Conservation (phyloP, 768 basidiomycete genomes). For the Mycena kentingensis region DNA sequence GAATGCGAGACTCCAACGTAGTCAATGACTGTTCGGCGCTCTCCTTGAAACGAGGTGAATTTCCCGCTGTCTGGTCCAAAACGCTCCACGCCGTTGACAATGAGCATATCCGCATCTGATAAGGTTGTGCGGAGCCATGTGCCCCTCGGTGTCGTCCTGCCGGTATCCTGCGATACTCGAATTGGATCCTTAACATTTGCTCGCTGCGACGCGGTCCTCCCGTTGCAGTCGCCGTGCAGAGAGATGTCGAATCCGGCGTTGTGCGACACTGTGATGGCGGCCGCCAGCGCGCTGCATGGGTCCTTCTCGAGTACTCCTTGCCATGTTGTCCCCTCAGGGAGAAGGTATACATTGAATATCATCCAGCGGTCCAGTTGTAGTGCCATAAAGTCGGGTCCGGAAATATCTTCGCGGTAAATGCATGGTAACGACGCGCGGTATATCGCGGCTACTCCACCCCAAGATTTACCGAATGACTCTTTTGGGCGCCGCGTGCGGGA, state of each 20-base stretch:
- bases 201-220: neutral
- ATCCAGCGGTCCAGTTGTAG: too few species aligned
- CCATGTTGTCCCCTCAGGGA: constrained; percentile 1
- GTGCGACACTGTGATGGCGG: constrained; percentile 1
- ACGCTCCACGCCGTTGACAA: constrained; percentile 6
- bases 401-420: too few species aligned
- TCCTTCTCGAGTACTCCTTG: constrained; percentile 2
- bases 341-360: too few species aligned
- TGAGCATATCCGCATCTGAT: neutral
- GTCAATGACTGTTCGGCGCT: constrained; percentile 3
- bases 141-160: neutral
- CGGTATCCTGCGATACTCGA: neutral
- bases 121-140: neutral
- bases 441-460: neutral
- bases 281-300: constrained; percentile 3
- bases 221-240: constrained; percentile 5
- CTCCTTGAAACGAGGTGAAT: constrained; percentile 15
- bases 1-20: constrained; percentile 4
- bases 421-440: too few species aligned
- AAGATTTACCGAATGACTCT: neutral
- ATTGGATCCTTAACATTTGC: neutral
- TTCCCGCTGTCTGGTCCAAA: constrained; percentile 9
- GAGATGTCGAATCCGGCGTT: neutral
- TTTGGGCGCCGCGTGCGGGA: neutral
- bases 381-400: too few species aligned